Base-by-base conservation (phyloP, 352 stramenopile species). In the Globisporangium irregulare region DNA sequence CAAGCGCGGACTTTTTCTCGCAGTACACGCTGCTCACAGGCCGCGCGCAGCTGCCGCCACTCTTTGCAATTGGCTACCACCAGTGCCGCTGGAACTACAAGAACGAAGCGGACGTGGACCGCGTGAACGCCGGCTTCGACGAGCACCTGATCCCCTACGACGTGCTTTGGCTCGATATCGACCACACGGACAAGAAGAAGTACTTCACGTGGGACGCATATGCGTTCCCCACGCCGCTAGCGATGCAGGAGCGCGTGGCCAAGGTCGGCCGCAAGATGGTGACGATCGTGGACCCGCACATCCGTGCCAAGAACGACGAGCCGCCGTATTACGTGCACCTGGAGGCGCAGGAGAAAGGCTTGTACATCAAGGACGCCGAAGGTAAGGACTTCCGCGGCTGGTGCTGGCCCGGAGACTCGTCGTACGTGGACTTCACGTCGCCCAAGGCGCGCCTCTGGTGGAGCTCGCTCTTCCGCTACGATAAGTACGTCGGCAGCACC, bases 51-150 rank as follows among this genome's bases (percentile, higher is more conserved):
- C 74, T 99, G 29, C 98, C 98, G 4, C 97, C 98, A 18, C 81
- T 99, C 36, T 99, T 99, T 78, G 87, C 94, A 22, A 76, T 99
- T 36, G 97, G 91, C 12, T 99, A 99, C 79, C 98, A 99, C 73
- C 98, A 99, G 80, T 99, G 97, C 73, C 92, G 98, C 56, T 99
- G 98, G 98, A 99, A 99, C 83, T 99, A 99, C 83, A 98, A 98
- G 67, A 98, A 99, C 77, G 98, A 99, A 67, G 82, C 88, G 22
- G 97, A 99, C 77, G 93, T 99, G 25, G 87, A 90, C 24, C 80
- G 89, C 54, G 86, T 94, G 10, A 74, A 96, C 70, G 80, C 79
- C 27, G 95, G 94, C 46, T 99, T 99, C 73, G 96, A 99, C 72
- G 94, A 98, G 67, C 79, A 98, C 53, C 81, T 99, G 75, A 99